Conservation (phyloP, 495 filamentous ascomycete genomes). For the Rhypophila decipiens region DNA sequence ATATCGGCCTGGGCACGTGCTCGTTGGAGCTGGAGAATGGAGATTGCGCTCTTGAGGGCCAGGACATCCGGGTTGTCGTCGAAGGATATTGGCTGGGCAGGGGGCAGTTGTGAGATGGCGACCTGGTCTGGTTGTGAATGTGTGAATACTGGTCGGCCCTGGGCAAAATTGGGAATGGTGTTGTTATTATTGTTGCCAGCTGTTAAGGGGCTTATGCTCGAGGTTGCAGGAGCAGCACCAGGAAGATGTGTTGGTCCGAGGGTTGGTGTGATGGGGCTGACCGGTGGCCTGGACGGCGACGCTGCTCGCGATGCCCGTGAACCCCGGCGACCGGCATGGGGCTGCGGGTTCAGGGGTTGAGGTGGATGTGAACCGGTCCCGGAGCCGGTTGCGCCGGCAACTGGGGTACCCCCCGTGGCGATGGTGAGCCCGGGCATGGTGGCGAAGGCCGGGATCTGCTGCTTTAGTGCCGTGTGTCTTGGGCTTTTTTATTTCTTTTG, state of each 20-base stretch:
- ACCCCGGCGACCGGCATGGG: neutral
- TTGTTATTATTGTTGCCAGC: neutral
- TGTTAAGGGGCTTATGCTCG: constrained; percentile 1
- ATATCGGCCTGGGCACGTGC: constrained; percentile 69
- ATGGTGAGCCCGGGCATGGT: constrained; percentile 27
- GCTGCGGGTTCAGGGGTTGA: neutral
- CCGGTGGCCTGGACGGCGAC: constrained; percentile 24
- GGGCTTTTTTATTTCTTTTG: too few species aligned
- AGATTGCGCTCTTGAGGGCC: constrained; percentile 71
- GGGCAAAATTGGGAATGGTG: constrained; percentile 20
- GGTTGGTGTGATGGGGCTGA: constrained; percentile 42
- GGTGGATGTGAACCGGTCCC: neutral
- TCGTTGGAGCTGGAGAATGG: constrained; percentile 76
- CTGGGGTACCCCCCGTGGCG: constrained; percentile 5
- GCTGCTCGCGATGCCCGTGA: constrained; percentile 3
- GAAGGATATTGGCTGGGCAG: constrained; percentile 62
- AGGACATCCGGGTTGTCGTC: constrained; percentile 78
- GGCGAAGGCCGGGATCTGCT: neutral
- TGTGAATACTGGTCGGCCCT: constrained; percentile 31
- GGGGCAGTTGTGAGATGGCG: constrained; percentile 41
- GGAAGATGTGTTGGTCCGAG: constrained; percentile 17
- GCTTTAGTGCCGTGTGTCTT: too few species aligned
- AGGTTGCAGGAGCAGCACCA: neutral
- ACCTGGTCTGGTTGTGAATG: constrained; percentile 33
- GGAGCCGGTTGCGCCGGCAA: neutral